These are phyloP conservation scores for Boehmeria nivea DNA, from an alignment of 306 rosid species.

Conservation along the genomic window DNA sequence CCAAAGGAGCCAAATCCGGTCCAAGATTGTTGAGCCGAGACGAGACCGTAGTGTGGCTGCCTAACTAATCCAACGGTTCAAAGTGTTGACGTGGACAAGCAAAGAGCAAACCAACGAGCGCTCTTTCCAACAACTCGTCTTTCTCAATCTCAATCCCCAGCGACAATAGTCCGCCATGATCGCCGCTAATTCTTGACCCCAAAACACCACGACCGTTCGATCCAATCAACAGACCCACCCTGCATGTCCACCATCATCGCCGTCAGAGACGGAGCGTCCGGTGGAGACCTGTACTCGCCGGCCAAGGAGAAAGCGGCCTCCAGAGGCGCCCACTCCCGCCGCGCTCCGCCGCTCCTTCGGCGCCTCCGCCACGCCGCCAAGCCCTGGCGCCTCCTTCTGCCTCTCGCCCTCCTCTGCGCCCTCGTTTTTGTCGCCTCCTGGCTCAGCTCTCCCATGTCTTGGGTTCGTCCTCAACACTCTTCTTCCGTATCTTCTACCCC, in stretches of 20 bases:
- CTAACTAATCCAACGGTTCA: too few species aligned
- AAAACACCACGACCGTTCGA: background rate
- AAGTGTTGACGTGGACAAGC: too few species aligned
- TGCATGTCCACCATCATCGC: slow-evolving; percentile 30
- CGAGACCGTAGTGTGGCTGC: too few species aligned
- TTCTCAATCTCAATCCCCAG: too few species aligned
- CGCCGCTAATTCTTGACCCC: too few species aligned
- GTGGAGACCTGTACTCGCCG: slow-evolving; percentile 39
- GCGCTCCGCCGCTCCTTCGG: slow-evolving; percentile 24
- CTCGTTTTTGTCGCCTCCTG: slow-evolving; percentile 24
- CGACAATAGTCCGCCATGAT: too few species aligned
- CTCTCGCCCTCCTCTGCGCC: slow-evolving; percentile 18
- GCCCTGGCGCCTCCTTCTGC: slow-evolving; percentile 31
- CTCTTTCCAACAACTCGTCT: too few species aligned
- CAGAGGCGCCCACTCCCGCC: slow-evolving; percentile 24
- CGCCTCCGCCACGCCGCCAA: slow-evolving; percentile 35
- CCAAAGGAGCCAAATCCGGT: too few species aligned
- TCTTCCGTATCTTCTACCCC: too few species aligned
- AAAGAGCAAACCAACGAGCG: too few species aligned
- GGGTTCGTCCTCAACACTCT: slow-evolving; percentile 36
- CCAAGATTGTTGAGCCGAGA: too few species aligned
- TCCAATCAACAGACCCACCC: slow-evolving; percentile 16
- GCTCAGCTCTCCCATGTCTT: slow-evolving; percentile 42
- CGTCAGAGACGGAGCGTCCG: slow-evolving; percentile 16
- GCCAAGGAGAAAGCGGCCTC: slow-evolving; percentile 52